Evolutionary conservation across 192 early-diverging fungal genomes (phyloP).

Genomic region (Coemansia sp.): DNA sequence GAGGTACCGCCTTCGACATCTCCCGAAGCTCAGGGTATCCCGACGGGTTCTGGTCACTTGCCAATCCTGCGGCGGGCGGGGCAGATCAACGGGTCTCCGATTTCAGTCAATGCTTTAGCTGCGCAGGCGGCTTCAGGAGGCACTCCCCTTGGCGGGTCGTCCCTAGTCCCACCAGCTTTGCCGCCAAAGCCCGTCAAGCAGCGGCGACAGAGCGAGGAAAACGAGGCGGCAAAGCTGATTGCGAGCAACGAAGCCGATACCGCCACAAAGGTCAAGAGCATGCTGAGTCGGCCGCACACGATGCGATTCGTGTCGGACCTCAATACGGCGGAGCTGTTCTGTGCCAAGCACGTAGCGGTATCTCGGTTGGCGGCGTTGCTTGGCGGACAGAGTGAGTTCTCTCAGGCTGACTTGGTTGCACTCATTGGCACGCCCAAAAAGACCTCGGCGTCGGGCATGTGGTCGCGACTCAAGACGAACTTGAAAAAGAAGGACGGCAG

Average conservation of each 20-base stretch:
- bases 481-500: conserved; percentile 60
- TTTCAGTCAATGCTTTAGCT: conserved; percentile 19
- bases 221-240: conserved; percentile 13
- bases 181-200: conserved; percentile 37
- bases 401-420: conserved; percentile 74
- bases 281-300: conserved; percentile 55
- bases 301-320: conserved; percentile 57
- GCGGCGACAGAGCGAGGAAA: conserved; percentile 45
- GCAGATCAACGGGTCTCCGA: conserved; percentile 26
- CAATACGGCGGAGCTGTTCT: conserved; percentile 78
- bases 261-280: conserved; percentile 45
- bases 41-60: conserved; percentile 22
- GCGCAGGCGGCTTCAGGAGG: conserved; percentile 10
- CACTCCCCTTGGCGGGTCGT: conserved; percentile 5
- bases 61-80: conserved; percentile 31
- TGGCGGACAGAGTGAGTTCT: conserved; percentile 62
- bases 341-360: conserved; percentile 84
- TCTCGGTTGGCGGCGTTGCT: conserved; percentile 73
- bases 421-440: conserved; percentile 78
- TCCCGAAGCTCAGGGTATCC: conserved; percentile 1
- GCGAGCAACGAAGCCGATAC: conserved; percentile 34
- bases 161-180: neutral
- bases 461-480: conserved; percentile 73
- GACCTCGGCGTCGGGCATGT: conserved; percentile 60
- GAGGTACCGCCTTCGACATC: conserved; percentile 18